A percentile compares a stretch with the other conserved stretches of the same genome.
These are phyloP conservation scores for Starmera amethionina DNA, from an alignment of 805 yeast species.

Conservation along the genomic window DNA sequence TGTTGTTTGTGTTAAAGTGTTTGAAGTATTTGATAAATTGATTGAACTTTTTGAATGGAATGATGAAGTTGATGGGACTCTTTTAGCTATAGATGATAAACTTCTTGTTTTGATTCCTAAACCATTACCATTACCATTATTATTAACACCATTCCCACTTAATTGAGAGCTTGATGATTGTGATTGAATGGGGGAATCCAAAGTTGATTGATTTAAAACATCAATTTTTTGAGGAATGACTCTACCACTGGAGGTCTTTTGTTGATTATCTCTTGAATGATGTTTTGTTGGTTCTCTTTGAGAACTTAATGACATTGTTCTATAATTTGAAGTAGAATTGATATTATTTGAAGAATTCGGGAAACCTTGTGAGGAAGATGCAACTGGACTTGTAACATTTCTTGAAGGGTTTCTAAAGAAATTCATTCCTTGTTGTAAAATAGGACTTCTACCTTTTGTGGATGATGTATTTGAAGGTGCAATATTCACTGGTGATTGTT, in stretches of 20 bases:
- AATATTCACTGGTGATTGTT: constrained; percentile 4
- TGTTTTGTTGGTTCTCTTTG: constrained; percentile 14
- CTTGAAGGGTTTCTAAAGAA: constrained; percentile 21
- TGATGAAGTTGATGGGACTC: constrained; percentile 16
- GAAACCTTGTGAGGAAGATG: constrained; percentile 1
- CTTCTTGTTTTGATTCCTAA: constrained; percentile 36
- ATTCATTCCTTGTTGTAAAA: constrained; percentile 27
- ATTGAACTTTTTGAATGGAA: constrained; percentile 15
- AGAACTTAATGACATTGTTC: constrained; percentile 22
- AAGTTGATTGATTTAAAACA: constrained; percentile 11
- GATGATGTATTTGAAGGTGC: constrained; percentile 2
- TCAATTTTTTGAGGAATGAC: constrained; percentile 38
- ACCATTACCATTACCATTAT: constrained; percentile 18
- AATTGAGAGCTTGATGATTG: constrained; percentile 1
- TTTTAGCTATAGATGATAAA: constrained; percentile 27
- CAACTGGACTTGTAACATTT: constrained; percentile 15
- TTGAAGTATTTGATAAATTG: constrained; percentile 16
- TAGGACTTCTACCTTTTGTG: constrained; percentile 22
- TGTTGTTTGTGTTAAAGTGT: constrained; percentile 38
- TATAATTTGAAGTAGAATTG: constrained; percentile 7
- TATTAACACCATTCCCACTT: constrained; percentile 2
- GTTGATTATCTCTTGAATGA: constrained; percentile 22
- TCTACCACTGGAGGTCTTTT: constrained; percentile 32
- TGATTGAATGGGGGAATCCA: neutral
- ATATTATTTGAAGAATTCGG: constrained; percentile 9